Evolutionary conservation across 2,329 filamentous ascomycete species (phyloP).

Genomic region (Colletotrichum sp.): DNA sequence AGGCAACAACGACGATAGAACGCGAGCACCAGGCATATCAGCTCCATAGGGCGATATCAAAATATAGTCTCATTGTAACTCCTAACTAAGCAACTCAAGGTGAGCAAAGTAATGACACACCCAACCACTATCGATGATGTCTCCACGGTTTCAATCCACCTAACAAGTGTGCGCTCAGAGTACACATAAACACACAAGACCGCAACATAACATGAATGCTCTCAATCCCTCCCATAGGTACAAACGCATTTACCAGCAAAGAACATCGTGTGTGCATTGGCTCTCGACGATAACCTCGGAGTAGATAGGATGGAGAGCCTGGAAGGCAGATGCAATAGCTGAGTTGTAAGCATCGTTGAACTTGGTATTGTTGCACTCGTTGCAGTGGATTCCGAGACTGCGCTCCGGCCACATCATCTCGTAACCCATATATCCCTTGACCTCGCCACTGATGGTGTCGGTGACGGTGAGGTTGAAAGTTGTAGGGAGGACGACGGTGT

Average conservation of each 20-base stretch:
- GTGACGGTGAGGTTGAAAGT: slow-evolving; percentile 12
- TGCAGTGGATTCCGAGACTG: slow-evolving; percentile 6
- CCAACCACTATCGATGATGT: neutral
- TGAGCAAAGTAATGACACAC: neutral
- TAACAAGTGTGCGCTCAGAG: neutral
- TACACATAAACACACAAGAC: neutral
- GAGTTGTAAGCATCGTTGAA: slow-evolving; percentile 14
- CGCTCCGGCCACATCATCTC: neutral
- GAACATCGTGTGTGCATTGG: slow-evolving; percentile 2
- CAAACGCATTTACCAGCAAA: slow-evolving; percentile 3
- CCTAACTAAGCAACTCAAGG: neutral
- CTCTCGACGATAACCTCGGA: slow-evolving; percentile 17
- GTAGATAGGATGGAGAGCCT: slow-evolving; percentile 17
- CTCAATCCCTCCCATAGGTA: neutral
- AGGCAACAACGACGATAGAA: neutral
- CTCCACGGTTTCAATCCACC: neutral
- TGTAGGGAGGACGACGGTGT: slow-evolving; percentile 9
- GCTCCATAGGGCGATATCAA: neutral
- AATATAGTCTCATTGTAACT: neutral
- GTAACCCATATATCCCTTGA: slow-evolving; percentile 20
- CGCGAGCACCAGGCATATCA: neutral
- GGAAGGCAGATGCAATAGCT: slow-evolving; percentile 15
- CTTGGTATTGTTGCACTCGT: slow-evolving; percentile 14
- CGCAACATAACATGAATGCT: neutral
- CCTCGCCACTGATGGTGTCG: neutral